These are phyloP conservation scores for Lyophyllum decastes DNA, from an alignment of 768 basidiomycete species.

Conservation along the genomic window DNA sequence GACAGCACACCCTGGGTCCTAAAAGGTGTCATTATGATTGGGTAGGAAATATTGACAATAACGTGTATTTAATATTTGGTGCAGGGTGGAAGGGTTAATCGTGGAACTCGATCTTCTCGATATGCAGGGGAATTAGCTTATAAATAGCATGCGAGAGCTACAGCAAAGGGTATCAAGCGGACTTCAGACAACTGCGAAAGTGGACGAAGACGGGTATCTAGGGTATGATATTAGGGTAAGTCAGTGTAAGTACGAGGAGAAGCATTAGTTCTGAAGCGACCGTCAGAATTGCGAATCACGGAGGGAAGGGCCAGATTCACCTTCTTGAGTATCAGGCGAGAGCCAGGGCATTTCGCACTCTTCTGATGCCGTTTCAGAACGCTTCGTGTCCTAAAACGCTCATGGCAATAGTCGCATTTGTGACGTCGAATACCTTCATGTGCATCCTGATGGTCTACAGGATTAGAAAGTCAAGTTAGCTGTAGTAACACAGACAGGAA, in stretches of 20 bases:
- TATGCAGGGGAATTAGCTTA: not conserved
- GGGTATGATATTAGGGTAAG: not conserved
- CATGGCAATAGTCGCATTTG: slow-evolving; percentile 10
- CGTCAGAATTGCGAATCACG: not conserved
- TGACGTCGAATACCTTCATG: slow-evolving; percentile 16
- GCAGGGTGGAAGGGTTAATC: too few relatives aligned
- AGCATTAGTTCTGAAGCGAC: too few relatives aligned
- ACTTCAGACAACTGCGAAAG: not conserved
- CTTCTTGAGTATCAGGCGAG: not conserved
- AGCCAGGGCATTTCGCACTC: slow-evolving; percentile 17
- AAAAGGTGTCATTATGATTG: too few relatives aligned
- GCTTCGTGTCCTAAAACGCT: slow-evolving; percentile 19
- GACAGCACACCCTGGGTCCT: too few relatives aligned
- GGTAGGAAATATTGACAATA: too few relatives aligned
- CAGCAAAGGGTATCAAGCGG: not conserved
- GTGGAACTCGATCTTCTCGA: not conserved
- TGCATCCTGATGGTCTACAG: slow-evolving; percentile 17
- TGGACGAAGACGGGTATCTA: not conserved
- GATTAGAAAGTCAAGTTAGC: not conserved
- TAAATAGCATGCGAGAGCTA: not conserved
- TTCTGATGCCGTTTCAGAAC: slow-evolving; percentile 21
- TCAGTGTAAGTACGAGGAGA: not conserved
- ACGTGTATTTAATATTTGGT: too few relatives aligned
- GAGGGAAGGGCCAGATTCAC: not conserved
- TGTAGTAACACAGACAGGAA: not conserved